phyloP scores from a whole-genome alignment of 2,329 filamentous ascomycete species.

The Camptophora hylomeconis region DNA sequence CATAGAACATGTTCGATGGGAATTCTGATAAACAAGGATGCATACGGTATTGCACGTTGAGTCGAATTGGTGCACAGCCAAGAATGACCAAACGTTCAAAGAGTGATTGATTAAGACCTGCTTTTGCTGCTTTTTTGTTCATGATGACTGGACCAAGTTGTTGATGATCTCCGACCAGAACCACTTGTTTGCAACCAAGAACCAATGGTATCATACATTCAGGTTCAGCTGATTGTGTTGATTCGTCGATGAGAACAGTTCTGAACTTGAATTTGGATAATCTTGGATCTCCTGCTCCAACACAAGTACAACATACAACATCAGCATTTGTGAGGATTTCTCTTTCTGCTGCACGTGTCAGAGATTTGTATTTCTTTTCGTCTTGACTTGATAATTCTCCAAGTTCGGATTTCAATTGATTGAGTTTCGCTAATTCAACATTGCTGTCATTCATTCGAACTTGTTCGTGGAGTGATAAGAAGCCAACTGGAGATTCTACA shows the following conservation, averaged over 20 bases:
- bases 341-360: constrained; percentile 84
- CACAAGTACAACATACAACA: constrained; percentile 97
- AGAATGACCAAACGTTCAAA: constrained; percentile 93
- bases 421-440: constrained; percentile 80
- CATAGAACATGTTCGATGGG: constrained; percentile 99
- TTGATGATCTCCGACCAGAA: constrained; percentile 96
- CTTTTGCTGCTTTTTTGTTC: constrained; percentile 99
- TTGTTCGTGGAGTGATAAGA: constrained; percentile 89
- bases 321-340: constrained; percentile 93
- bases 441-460: constrained; percentile 97
- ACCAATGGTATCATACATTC: constrained; percentile 98
- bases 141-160: constrained; percentile 97
- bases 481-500: constrained; percentile 95
- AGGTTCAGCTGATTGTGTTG: constrained; percentile 92
- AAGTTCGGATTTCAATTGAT: constrained; percentile 80
- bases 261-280: constrained; percentile 96
- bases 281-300: constrained; percentile 90
- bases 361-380: constrained; percentile 95
- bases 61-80: constrained; percentile 76
- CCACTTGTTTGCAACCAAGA: constrained; percentile 94
- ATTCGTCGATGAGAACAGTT: constrained; percentile 95
- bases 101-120: constrained; percentile 92
- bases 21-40: constrained; percentile 95
- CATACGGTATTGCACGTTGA: constrained; percentile 98
- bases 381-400: constrained; percentile 90